Evolutionary conservation across 768 basidiomycete species (phyloP), one percentile per base, ranked within the genome.

Genomic region (Pulveroboletus sp.): DNA sequence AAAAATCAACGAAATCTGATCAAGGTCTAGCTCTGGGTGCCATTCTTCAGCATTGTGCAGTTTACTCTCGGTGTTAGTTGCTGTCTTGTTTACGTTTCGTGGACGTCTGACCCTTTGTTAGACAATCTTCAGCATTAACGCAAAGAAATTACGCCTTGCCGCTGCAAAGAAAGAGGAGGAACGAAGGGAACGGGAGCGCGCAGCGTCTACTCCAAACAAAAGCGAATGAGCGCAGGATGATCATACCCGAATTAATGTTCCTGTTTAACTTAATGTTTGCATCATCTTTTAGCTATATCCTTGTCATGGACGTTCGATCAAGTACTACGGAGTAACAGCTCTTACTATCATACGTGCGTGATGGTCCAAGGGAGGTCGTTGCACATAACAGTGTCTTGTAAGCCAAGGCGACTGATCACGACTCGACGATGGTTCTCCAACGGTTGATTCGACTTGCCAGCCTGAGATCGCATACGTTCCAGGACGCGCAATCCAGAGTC

Each of bases 31-130:
- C 75, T 91, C 39, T 92, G 91, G 90, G 86, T 88, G 0, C 86
- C 87, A 8, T 94, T 88, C 73, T 93, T 93, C 77, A 91, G 84
- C 65, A 58, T 78, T 32, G 71, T 93, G 37, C 81, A 83, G 64
- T 91, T 93, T 64, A 65, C 80, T 18, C 73, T 89, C 11, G 89
- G 89, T 18, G 89, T 90, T 61, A 59, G 86, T 48, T 30, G 39
- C 13, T 15, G 21, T 43, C 28, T 57, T 44, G 13, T 36, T 55
- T 51, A 48, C 5, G 30, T 35, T 40, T 17, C 8, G 9, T 43
- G 17, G 8, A n/a, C 1, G 26, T 49, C 50, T 48, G 42, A 53
- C 33, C 37, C 8, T 39, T 15, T 46, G 24, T 41, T 53, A 86
- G 85, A 87, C 84, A 4, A 76, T 81, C 64, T 83, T 88, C 72